Conservation (phyloP, 2,329 filamentous ascomycete genomes). For the Cladobotryum protrusum region DNA sequence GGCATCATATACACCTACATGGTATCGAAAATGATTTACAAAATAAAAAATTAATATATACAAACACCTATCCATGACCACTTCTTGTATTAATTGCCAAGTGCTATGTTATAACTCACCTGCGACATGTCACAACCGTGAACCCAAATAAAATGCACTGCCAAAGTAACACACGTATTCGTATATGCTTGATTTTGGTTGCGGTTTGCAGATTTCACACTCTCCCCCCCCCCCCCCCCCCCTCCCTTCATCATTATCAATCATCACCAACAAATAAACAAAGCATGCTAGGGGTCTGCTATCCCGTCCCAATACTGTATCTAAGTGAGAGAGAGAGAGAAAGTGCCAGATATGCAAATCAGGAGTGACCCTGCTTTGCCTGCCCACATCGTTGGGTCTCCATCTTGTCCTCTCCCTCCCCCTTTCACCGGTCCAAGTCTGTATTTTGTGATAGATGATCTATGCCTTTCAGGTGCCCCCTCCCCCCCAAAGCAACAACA, state of each 20-base stretch:
- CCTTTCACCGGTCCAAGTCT: conserved; percentile 18
- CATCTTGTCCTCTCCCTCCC: conserved; percentile 3
- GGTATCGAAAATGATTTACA: no score
- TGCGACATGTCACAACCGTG: no score
- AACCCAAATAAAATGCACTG: no score
- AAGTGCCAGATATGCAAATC: conserved; percentile 6
- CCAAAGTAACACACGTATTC: background rate
- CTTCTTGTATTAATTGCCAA: no score
- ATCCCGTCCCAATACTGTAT: background rate
- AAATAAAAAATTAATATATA: no score
- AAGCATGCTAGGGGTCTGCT: no score
- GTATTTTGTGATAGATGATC: conserved; percentile 28
- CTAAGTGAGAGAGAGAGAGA: no score
- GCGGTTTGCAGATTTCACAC: no score
- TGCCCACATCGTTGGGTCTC: background rate
- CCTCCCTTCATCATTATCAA: background rate
- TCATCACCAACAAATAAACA: background rate
- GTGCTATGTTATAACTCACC: no score
- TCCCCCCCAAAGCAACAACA: background rate
- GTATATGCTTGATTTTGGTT: background rate
- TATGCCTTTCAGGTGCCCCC: conserved; percentile 8
- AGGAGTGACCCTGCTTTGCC: background rate
- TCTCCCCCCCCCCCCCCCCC: background rate
- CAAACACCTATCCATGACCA: no score
- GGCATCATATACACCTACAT: no score